Evolutionary conservation across 345 rosid species (phyloP), one percentile per base, ranked within the genome.

Genomic region (Erucastrum elatum): DNA sequence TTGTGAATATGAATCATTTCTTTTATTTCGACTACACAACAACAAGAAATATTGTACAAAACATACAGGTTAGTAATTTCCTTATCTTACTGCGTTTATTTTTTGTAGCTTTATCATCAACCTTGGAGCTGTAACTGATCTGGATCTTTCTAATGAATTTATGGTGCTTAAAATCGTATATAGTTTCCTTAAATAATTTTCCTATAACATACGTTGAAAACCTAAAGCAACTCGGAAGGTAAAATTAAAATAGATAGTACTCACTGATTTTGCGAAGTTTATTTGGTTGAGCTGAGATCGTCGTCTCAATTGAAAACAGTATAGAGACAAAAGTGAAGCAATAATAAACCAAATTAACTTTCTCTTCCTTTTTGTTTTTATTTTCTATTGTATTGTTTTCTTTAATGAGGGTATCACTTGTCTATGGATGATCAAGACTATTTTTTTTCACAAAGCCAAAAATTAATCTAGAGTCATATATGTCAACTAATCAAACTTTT

Each of bases 1-100:
- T 65, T 34, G 55, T 55, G 71, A 35, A 75, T 39, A 67, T 39
- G 72, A 58, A 16, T 16, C 31, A 39, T 39, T 15, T 66, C 78
- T 58, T 66, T 7, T 34, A 4, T 21, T 21, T 21, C 21, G 21
- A 21, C 21, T 21, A 21, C 21, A 21, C 21, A 21, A 21, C 21
- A 21, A 21, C 21, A 21, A 21, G 21, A 21, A 21, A 21, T 21
- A 21, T 21, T 21, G 21, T 21, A 21, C 21, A 21, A 21, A 21
- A 21, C 21, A 21, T 30, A 30, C 4, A 30, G n/a, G 53, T 44
- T 44, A 44, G 53, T 44, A 44, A 12, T 3, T 44, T 11, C 53
- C 53, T 11, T 44, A 44, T 3, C 4, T 11, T 44, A 44, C 53
- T 44, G 21, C 21, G 21, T 21, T 44, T 39, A 2, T 8, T 12